Percentiles rank a stretch among this genome's conserved stretches.
Evolutionary conservation across 2,329 filamentous ascomycete species (phyloP).

Genomic region (Monilinia laxa): DNA sequence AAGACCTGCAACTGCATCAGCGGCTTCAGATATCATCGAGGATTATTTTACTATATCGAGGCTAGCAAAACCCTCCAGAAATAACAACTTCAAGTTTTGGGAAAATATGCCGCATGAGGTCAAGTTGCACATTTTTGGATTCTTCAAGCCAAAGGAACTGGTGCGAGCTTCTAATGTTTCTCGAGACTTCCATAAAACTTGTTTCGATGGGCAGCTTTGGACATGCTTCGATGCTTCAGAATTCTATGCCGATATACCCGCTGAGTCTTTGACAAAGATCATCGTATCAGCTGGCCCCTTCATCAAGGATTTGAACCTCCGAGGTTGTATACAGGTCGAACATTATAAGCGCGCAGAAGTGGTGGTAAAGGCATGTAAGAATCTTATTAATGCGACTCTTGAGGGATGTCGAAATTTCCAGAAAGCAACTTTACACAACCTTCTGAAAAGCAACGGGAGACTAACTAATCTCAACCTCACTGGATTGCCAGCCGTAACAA

Average conservation of each 20-base stretch:
- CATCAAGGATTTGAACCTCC: slow-evolving; percentile 82
- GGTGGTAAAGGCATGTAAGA: slow-evolving; percentile 80
- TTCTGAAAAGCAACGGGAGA: slow-evolving; percentile 71
- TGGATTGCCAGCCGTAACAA: slow-evolving; percentile 75
- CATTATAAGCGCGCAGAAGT: slow-evolving; percentile 76
- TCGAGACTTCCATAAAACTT: slow-evolving; percentile 75
- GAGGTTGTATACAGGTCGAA: slow-evolving; percentile 86
- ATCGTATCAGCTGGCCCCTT: slow-evolving; percentile 86
- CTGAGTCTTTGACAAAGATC: slow-evolving; percentile 78
- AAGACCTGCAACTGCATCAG: slow-evolving; percentile 29
- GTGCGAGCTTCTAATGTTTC: slow-evolving; percentile 75
- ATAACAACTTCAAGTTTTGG: slow-evolving; percentile 67
- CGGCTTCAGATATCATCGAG: slow-evolving; percentile 36
- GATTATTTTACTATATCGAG: slow-evolving; percentile 39
- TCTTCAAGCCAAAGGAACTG: slow-evolving; percentile 76
- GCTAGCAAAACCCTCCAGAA: slow-evolving; percentile 33
- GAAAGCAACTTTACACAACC: slow-evolving; percentile 71
- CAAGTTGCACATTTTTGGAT: slow-evolving; percentile 72
- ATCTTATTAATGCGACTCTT: slow-evolving; percentile 82
- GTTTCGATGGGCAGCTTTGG: slow-evolving; percentile 96
- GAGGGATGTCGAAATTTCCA: slow-evolving; percentile 88
- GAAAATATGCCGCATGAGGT: slow-evolving; percentile 78
- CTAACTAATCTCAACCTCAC: slow-evolving; percentile 85
- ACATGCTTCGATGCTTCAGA: slow-evolving; percentile 77
- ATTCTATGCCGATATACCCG: slow-evolving; percentile 85